Evolutionary conservation across 129 eudicot genomes (phyloP).

Genomic region (Calendula officinalis): DNA sequence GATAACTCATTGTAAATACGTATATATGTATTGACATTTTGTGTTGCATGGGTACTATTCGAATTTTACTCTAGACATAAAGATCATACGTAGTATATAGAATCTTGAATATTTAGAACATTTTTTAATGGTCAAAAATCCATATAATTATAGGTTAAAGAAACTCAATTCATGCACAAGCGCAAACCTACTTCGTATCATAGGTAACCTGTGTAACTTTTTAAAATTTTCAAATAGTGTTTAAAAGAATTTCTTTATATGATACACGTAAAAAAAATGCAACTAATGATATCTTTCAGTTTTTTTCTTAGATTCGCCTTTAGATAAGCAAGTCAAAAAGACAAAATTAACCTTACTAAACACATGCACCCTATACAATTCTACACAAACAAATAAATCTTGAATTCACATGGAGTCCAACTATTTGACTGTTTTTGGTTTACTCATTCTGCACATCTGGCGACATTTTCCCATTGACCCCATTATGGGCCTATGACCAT

Average conservation of each 20-base stretch:
- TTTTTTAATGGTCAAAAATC: too few species aligned
- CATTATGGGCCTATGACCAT: constrained; percentile 43
- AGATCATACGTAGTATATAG: too few species aligned
- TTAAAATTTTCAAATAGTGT: too few species aligned
- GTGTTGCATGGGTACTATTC: not conserved
- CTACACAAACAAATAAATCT: constrained; percentile 29
- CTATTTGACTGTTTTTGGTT: constrained; percentile 45
- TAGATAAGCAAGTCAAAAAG: constrained; percentile 2
- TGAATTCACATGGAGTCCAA: constrained; percentile 44
- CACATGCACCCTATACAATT: constrained; percentile 16
- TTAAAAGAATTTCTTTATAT: too few species aligned
- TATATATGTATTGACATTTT: not conserved
- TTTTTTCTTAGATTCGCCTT: too few species aligned
- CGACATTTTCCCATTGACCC: constrained; percentile 46
- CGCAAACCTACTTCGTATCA: too few species aligned
- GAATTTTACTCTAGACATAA: not conserved
- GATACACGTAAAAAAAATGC: too few species aligned
- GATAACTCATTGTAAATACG: constrained; percentile 16
- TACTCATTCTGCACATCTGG: constrained; percentile 55
- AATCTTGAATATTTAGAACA: too few species aligned
- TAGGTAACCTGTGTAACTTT: too few species aligned
- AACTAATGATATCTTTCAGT: too few species aligned
- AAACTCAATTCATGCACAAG: too few species aligned
- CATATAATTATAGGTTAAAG: too few species aligned
- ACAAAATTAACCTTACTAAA: constrained; percentile 16